phyloP scores from a whole-genome alignment of 2,329 filamentous ascomycete species.

The Trichothecium roseum region DNA sequence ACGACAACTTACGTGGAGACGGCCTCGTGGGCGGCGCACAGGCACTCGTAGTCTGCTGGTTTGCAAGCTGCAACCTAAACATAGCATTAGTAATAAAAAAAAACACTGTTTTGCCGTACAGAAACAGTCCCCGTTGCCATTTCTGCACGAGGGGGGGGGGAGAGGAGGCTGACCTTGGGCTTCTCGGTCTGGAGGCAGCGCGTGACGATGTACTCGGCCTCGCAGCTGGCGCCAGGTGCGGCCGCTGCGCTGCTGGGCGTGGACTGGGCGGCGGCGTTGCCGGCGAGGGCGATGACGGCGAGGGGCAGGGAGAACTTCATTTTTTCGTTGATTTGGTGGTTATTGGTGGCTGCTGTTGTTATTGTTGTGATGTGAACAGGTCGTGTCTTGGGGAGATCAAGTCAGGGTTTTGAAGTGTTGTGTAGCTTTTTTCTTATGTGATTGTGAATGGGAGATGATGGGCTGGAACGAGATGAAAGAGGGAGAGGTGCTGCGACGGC shows the following conservation, averaged over 20 bases:
- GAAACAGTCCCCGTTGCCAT: not conserved
- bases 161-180: slow-evolving; percentile 18
- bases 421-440: too few species aligned
- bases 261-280: slow-evolving; percentile 18
- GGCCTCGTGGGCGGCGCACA: slow-evolving; percentile 31
- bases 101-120: not conserved
- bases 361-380: too few species aligned
- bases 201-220: slow-evolving; percentile 36
- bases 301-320: slow-evolving; percentile 37
- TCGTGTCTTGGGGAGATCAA: too few species aligned
- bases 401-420: too few species aligned
- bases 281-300: slow-evolving; percentile 25
- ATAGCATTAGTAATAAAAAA: not conserved
- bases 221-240: slow-evolving; percentile 23
- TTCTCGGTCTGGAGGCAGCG: slow-evolving; percentile 30
- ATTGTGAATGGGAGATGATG: too few species aligned
- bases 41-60: slow-evolving; percentile 33
- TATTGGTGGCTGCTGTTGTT: too few species aligned
- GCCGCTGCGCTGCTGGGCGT: slow-evolving; percentile 5
- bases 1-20: slow-evolving; percentile 34
- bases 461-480: too few species aligned
- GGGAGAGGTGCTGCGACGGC: too few species aligned
- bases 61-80: slow-evolving; percentile 24
- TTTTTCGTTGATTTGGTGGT: slow-evolving; percentile 19
- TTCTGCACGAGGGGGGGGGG: not conserved